These are phyloP conservation scores for Rosa lucieae DNA, from an alignment of 306 rosid species.

Conservation along the genomic window DNA sequence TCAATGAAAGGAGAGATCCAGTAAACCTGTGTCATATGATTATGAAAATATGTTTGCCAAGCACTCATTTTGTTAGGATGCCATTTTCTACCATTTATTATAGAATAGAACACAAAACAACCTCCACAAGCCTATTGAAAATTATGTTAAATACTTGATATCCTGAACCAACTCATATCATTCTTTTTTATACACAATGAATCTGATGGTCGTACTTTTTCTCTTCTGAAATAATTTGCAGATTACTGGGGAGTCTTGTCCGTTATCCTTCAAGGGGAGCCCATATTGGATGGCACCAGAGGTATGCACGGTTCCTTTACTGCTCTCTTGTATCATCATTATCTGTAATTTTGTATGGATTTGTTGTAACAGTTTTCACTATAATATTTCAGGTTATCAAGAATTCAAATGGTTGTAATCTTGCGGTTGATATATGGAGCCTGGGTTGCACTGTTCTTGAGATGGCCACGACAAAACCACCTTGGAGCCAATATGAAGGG, in stretches of 20 bases:
- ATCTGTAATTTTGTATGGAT: neutral
- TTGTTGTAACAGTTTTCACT: slow-evolving; percentile 1
- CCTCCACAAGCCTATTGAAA: neutral
- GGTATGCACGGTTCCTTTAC: slow-evolving; percentile 42
- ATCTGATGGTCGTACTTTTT: neutral
- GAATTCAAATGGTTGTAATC: slow-evolving; percentile 78
- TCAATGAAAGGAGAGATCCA: neutral
- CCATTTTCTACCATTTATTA: neutral
- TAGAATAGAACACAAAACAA: neutral
- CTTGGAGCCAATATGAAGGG: slow-evolving; percentile 98
- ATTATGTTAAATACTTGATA: neutral
- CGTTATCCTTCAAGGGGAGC: slow-evolving; percentile 89
- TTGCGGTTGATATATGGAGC: slow-evolving; percentile 98
- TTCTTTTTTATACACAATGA: neutral
- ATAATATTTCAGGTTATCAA: slow-evolving; percentile 61
- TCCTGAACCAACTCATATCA: neutral
- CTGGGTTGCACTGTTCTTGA: slow-evolving; percentile 98
- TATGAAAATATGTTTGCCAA: neutral
- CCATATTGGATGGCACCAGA: slow-evolving; percentile 99
- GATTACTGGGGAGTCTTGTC: slow-evolving; percentile 91
- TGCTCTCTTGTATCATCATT: neutral
- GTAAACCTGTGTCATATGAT: neutral
- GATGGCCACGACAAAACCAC: slow-evolving; percentile 97
- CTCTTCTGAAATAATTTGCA: slow-evolving; percentile 44
- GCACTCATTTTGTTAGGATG: neutral